These are phyloP conservation scores for Sistotremastrum niveocremeum DNA, from an alignment of 768 basidiomycete species.

Conservation along the genomic window DNA sequence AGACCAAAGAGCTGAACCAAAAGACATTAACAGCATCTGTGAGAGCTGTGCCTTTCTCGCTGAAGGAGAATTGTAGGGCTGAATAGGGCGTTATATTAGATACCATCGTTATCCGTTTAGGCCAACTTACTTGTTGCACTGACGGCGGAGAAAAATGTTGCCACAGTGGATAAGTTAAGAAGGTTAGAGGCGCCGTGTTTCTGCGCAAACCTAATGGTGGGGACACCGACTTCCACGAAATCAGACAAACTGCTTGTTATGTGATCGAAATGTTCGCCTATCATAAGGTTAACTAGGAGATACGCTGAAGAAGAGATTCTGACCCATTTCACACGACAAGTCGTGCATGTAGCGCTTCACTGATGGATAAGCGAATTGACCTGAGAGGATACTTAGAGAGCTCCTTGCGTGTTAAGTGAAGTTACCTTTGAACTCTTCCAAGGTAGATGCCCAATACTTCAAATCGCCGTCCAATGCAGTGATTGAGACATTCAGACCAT, in stretches of 20 bases:
- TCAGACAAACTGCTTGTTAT: constrained; percentile 55
- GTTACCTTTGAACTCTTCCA: constrained; percentile 48
- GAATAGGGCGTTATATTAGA: constrained; percentile 1
- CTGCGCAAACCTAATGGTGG: constrained; percentile 64
- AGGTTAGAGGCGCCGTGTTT: constrained; percentile 58
- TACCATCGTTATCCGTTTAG: not conserved
- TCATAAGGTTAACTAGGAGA: not conserved
- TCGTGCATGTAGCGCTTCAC: constrained; percentile 68
- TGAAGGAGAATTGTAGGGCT: constrained; percentile 51
- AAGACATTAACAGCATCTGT: constrained; percentile 51
- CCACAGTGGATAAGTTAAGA: constrained; percentile 61
- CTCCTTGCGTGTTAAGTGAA: constrained; percentile 1
- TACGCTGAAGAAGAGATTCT: constrained; percentile 7
- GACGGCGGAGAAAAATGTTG: constrained; percentile 67
- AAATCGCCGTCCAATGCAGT: constrained; percentile 56
- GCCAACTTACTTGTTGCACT: constrained; percentile 37
- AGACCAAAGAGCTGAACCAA: constrained; percentile 65
- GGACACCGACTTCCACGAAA: constrained; percentile 70
- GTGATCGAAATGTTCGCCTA: constrained; percentile 53
- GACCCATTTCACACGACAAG: constrained; percentile 46
- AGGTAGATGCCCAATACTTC: constrained; percentile 66
- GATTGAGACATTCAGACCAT: constrained; percentile 56
- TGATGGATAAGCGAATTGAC: constrained; percentile 58
- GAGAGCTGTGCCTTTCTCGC: constrained; percentile 22
- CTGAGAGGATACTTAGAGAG: constrained; percentile 19